Base-by-base conservation (phyloP, 2,329 filamentous ascomycete genomes). In the Colletotrichum incanum region DNA sequence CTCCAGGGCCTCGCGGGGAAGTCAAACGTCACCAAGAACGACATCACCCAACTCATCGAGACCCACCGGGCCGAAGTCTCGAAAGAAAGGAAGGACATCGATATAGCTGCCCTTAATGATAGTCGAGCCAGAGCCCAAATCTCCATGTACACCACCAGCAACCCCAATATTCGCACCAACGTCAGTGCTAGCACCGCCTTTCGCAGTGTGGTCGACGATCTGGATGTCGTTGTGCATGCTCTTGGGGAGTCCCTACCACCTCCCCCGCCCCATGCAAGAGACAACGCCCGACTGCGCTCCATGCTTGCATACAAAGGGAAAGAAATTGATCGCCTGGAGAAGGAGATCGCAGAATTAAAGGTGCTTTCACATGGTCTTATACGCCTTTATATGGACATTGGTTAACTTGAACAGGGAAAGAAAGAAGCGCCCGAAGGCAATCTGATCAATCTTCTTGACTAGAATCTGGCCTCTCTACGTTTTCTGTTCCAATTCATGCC, bases 101-200 rank as follows among this genome's bases (percentile, higher is more conserved):
- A 62, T 5, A 4, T n/a, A 34, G n/a, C 20, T 23, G 7, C 7
- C 1, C 3, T 12, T 5, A 37, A 62, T 6, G 43, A 62, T 31
- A 31, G 14, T 34, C 28, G n/a, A 3, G 59, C 59, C 12, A 26
- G 8, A 28, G 43, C 28, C 1, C 28, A 12, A 5, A 62, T 62
- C 2, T 37, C 52, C 1, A n/a, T 7, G 11, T 28, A 37, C 9
- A 55, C 31, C 8, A 23, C 12, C 20, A 55, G n/a, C 3, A 37
- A 37, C 31, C 5, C 52, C 5, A 37, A 37, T 6, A 16, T 55
- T 9, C 20, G 20, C 28, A 18, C 31, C 43, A 26, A 62, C 2
- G 39, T 62, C 20, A 20, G 39, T 14, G 43, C 43, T 9, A 14
- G 26, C 14, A n/a, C 59, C n/a, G 59, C 43, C 45, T 62, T 62